A percentile compares a stretch with the other conserved stretches of the same genome.
phyloP scores from a whole-genome alignment of 2,329 filamentous ascomycete species.

The Penicillium sp. region DNA sequence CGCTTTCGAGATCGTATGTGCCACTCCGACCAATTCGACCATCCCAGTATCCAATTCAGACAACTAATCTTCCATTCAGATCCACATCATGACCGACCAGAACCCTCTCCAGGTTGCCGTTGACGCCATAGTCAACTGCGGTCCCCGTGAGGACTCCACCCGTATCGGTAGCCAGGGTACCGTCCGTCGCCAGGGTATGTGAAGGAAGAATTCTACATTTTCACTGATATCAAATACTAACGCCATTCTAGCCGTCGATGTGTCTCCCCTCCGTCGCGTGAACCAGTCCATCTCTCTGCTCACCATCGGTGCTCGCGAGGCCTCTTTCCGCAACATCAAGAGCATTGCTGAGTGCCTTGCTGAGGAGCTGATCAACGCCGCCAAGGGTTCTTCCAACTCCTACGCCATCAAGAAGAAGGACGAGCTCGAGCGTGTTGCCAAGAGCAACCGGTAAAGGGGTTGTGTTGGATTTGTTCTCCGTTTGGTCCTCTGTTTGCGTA shows the following conservation, averaged over 20 bases:
- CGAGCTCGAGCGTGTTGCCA: constrained; percentile 99
- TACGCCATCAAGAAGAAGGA: constrained; percentile 99
- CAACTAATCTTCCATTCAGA: constrained; percentile 47
- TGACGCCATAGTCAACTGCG: constrained; percentile 99
- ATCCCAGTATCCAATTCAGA: not conserved
- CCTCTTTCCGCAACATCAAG: constrained; percentile 99
- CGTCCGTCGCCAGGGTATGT: constrained; percentile 74
- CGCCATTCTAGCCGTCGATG: constrained; percentile 70
- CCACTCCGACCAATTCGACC: not conserved
- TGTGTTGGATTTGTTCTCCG: constrained; percentile 33
- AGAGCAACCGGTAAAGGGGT: constrained; percentile 93
- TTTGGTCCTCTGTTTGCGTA: constrained; percentile 35
- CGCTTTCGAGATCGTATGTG: constrained; percentile 96
- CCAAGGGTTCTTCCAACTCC: constrained; percentile 99
- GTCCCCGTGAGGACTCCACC: constrained; percentile 98
- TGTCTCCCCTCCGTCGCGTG: constrained; percentile 96
- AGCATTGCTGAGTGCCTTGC: constrained; percentile 98
- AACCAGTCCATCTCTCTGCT: constrained; percentile 99
- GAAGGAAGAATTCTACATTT: not conserved
- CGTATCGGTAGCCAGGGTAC: constrained; percentile 99
- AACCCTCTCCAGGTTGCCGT: constrained; percentile 99
- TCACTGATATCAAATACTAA: not conserved
- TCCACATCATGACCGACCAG: constrained; percentile 99
- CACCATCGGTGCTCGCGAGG: constrained; percentile 97
- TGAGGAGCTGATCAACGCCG: constrained; percentile 99